Base-by-base conservation (phyloP, 2,329 filamentous ascomycete genomes). In the Diaporthe citri region DNA sequence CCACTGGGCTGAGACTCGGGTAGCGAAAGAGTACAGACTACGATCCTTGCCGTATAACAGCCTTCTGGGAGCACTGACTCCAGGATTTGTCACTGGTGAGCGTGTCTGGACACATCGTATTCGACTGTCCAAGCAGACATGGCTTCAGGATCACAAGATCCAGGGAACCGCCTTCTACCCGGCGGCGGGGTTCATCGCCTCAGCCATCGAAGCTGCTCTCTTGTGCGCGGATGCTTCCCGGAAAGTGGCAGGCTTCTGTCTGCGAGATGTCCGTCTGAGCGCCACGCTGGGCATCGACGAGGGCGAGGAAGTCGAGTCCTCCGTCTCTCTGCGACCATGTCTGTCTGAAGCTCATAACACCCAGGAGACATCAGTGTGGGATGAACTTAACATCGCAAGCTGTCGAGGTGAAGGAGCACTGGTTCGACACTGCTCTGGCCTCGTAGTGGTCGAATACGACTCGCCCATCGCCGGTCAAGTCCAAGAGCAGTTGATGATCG, bases 1-100 rank as follows among this genome's bases (percentile, higher is more conserved):
- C 36, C 84, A 85, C 75, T 87, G 85, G 85, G 80, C 79, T 25
- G 83, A 84, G 74, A 80, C 83, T 0, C 81, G 83, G 10, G 56
- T 82, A 3, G 84, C 81, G 41, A 81, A 80, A 22, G 81, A 56
- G 52, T 56, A 56, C 82, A 56, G 52, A 20, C 4, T 56, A 17
- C 52, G 52, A 31, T 56, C 52, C 1, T 34, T 56, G 52, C 52
- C 52, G 52, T 56, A 56, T 2, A 56, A 56, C 34, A 56, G 28
- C 52, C 52, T 56, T 20, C 28, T 56, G 28, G 52, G 52, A 56
- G 52, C 52, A 31, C 28, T 56, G 52, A 56, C 52, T 56, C 52
- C 52, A 10, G 28, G 52, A 5, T 56, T 56, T 34, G 13, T 56
- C 52, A 31, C 52, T 22, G 52, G 52, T 20, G 52, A 56, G 52